These are phyloP conservation scores for Macrocybe gigantea DNA, from an alignment of 768 basidiomycete species.

Conservation along the genomic window DNA sequence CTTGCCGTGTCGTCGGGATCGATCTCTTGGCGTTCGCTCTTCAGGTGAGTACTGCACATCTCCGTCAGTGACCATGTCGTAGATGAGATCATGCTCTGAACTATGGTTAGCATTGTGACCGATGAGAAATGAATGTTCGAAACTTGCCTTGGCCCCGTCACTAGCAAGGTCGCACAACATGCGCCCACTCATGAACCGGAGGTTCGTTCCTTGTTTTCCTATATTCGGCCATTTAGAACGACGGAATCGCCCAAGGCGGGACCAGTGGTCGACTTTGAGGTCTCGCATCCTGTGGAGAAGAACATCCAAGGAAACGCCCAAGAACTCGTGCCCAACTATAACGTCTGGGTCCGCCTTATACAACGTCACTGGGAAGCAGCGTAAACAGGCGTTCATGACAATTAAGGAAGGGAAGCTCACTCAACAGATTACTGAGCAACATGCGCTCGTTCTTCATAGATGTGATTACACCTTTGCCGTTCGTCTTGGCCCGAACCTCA, in stretches of 20 bases:
- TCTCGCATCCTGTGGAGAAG: constrained; percentile 88
- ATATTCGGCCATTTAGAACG: constrained; percentile 78
- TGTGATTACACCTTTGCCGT: constrained; percentile 62
- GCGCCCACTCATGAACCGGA: constrained; percentile 79
- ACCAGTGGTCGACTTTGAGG: constrained; percentile 90
- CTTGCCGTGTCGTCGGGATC: constrained; percentile 92
- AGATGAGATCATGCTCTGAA: constrained; percentile 90
- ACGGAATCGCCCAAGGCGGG: constrained; percentile 85
- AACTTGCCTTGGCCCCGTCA: constrained; percentile 81
- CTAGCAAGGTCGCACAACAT: constrained; percentile 90
- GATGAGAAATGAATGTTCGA: constrained; percentile 8
- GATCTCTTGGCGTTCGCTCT: constrained; percentile 84
- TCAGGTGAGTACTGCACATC: constrained; percentile 90
- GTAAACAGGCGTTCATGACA: background rate
- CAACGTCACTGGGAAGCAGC: constrained; percentile 49
- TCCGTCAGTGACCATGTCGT: constrained; percentile 98
- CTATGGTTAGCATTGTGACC: background rate
- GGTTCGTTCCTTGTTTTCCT: constrained; percentile 77
- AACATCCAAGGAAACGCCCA: constrained; percentile 85
- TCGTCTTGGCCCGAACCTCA: constrained; percentile 59
- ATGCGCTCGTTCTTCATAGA: constrained; percentile 79
- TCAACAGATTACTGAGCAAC: constrained; percentile 76
- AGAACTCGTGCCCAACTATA: constrained; percentile 91
- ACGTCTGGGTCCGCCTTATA: constrained; percentile 91
- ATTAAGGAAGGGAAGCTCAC: constrained; percentile 29